Evolutionary conservation across 371 early-diverging fungal species (phyloP).

Genomic region (Caulochytrium protostelioides): DNA sequence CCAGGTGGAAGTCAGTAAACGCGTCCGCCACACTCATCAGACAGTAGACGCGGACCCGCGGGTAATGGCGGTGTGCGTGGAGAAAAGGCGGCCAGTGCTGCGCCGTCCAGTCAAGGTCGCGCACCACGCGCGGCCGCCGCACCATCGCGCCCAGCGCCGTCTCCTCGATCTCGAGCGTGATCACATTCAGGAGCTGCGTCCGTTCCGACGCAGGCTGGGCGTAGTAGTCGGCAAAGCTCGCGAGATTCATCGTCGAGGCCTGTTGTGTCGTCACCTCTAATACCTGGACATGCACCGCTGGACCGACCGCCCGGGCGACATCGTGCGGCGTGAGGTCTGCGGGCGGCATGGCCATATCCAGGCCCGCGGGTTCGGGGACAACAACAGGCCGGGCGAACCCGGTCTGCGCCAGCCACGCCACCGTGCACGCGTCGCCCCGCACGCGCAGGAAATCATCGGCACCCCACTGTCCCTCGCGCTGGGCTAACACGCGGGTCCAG

Average conservation of each 20-base stretch:
- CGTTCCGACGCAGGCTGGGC: slow-evolving; percentile 26
- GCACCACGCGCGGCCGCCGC: slow-evolving; percentile 48
- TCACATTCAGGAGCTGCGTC: slow-evolving; percentile 49
- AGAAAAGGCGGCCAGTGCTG: slow-evolving; percentile 75
- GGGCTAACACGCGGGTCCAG: too few relatives aligned
- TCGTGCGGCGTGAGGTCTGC: slow-evolving; percentile 33
- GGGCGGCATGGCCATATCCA: slow-evolving; percentile 65
- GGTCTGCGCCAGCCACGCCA: too few relatives aligned
- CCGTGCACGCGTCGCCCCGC: too few relatives aligned
- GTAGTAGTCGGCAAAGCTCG: slow-evolving; percentile 61
- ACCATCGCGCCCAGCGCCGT: slow-evolving; percentile 42
- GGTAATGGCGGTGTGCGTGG: slow-evolving; percentile 39
- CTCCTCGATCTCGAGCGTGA: slow-evolving; percentile 61
- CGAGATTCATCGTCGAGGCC: slow-evolving; percentile 48
- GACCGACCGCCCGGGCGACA: slow-evolving; percentile 15
- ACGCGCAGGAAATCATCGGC: too few relatives aligned
- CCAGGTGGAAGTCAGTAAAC: slow-evolving; percentile 37
- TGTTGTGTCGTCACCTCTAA: slow-evolving; percentile 71
- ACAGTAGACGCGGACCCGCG: slow-evolving; percentile 69
- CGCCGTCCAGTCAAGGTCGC: slow-evolving; percentile 70
- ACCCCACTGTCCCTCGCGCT: too few relatives aligned
- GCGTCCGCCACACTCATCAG: slow-evolving; percentile 66
- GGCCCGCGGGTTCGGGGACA: too few relatives aligned
- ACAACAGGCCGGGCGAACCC: too few relatives aligned
- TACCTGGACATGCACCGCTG: slow-evolving; percentile 40